These are phyloP conservation scores for Hypoxylon intermedium DNA, from an alignment of 495 filamentous ascomycete species.

Conservation along the genomic window DNA sequence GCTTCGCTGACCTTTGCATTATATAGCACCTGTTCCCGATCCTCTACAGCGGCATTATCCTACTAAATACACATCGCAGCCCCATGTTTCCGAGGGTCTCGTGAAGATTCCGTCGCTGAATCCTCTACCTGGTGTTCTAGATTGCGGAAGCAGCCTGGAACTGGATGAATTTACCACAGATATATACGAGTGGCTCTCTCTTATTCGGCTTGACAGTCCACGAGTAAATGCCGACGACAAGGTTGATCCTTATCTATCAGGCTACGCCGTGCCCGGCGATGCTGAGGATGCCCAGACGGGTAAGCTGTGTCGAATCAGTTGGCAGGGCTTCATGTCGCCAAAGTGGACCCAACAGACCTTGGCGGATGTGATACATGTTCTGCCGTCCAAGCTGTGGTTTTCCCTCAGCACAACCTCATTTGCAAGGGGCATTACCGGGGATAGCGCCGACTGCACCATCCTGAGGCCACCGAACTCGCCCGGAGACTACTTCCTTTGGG, in stretches of 20 bases:
- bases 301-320: slow-evolving; percentile 58
- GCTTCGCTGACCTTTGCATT: slow-evolving; percentile 8
- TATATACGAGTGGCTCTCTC: slow-evolving; percentile 83
- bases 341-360: slow-evolving; percentile 54
- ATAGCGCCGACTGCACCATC: slow-evolving; percentile 55
- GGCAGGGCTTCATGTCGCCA: slow-evolving; percentile 60
- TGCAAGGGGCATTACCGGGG: slow-evolving; percentile 49
- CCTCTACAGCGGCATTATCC: slow-evolving; percentile 65
- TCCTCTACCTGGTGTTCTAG: slow-evolving; percentile 47
- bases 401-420: slow-evolving; percentile 56
- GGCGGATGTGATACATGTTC: slow-evolving; percentile 45
- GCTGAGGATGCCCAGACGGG: slow-evolving; percentile 31
- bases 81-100: slow-evolving; percentile 39
- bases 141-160: slow-evolving; percentile 48
- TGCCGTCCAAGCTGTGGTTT: slow-evolving; percentile 59
- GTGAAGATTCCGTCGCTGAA: slow-evolving; percentile 60
- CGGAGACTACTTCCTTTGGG: slow-evolving; percentile 63
- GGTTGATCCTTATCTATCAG: slow-evolving; percentile 80
- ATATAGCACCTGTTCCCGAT: slow-evolving; percentile 51
- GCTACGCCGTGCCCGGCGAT: slow-evolving; percentile 72
- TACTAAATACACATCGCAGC: slow-evolving; percentile 50
- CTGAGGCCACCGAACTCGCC: slow-evolving; percentile 51
- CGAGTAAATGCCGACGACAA: slow-evolving; percentile 69
- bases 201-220: slow-evolving; percentile 75
- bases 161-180: slow-evolving; percentile 68